phyloP scores from a whole-genome alignment of 805 yeast species.

The Cyberlindnera americana region DNA sequence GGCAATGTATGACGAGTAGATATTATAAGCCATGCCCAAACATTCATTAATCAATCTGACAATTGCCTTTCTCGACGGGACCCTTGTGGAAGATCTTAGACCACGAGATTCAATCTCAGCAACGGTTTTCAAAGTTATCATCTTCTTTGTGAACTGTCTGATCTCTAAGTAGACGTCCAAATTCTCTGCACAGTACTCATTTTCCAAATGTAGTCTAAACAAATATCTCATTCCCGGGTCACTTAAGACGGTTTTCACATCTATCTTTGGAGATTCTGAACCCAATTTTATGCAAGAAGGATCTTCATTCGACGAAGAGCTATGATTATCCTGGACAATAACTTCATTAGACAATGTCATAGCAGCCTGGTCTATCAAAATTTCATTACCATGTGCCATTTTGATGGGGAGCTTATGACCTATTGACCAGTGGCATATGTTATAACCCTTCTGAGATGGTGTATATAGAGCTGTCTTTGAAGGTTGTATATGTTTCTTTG shows the following conservation, averaged over 20 bases:
- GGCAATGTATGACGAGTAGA: slow-evolving; percentile 63
- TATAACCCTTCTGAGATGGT: slow-evolving; percentile 41
- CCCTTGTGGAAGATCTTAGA: neutral
- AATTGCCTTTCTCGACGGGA: slow-evolving; percentile 28
- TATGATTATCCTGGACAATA: slow-evolving; percentile 7
- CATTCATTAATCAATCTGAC: slow-evolving; percentile 49
- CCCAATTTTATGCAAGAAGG: neutral
- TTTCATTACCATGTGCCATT: slow-evolving; percentile 20
- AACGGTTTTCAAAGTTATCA: slow-evolving; percentile 41
- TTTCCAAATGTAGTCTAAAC: slow-evolving; percentile 61
- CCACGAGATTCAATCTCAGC: slow-evolving; percentile 26
- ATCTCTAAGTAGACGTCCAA: slow-evolving; percentile 67
- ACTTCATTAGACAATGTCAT: slow-evolving; percentile 20
- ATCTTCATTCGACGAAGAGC: slow-evolving; percentile 19
- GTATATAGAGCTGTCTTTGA: slow-evolving; percentile 41
- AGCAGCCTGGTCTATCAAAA: slow-evolving; percentile 11
- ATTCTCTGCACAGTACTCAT: slow-evolving; percentile 70
- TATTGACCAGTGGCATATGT: slow-evolving; percentile 33
- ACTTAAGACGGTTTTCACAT: slow-evolving; percentile 41
- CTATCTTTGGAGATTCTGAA: slow-evolving; percentile 6
- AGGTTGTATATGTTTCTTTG: slow-evolving; percentile 29
- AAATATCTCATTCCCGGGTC: slow-evolving; percentile 77
- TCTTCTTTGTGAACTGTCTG: slow-evolving; percentile 45
- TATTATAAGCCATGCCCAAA: slow-evolving; percentile 55
- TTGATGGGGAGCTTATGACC: slow-evolving; percentile 6